Evolutionary conservation across 768 basidiomycete genomes (phyloP), one percentile per base, ranked within the genome.

Genomic region (Serendipita sp.): DNA sequence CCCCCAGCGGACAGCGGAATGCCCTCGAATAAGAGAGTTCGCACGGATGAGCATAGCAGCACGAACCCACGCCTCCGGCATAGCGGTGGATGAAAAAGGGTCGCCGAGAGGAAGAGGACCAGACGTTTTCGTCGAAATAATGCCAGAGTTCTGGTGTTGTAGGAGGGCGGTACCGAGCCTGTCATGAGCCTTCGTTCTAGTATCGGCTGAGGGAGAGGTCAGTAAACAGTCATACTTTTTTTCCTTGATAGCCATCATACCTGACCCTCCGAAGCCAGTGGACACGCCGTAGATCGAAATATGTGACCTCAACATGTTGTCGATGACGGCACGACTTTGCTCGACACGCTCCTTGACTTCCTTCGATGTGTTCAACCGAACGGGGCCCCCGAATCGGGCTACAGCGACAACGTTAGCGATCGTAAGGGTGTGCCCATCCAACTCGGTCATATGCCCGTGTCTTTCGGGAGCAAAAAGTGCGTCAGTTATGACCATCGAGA

Each of bases 41-140:
- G 89, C 85, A 66, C 90, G 87, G 67, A 94, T 78, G 9, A 90
- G 73, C 68, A 93, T 90, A 1, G 90, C 88, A 13, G 86, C 90
- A 61, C 90, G 84, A 33, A 91, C 89, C 87, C 91, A 91, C 1
- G 87, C 75, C 64, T 88, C 84, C 3, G 90, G 90, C 88, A 93
- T 91, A 64, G 79, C 82, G 31, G 80, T 79, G 11, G 82, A 80
- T 11, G 79, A 73, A 13, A 85, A 71, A 0, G 86, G 87, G 68
- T 90, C 87, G 3, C 78, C 77, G 45, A 90, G 82, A 7, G 89
- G 88, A 0, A 90, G 76, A 41, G 65, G 53, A 0, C 85, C 81
- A 50, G 89, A 82, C 58, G 62, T 2, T 56, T 62, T 30, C 45
- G 43, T 11, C 34, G 71, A 69, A 5, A 85, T 76, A 1, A 90